Evolutionary conservation across 495 filamentous ascomycete species (phyloP).

Genomic region (Oidiodendron maius): DNA sequence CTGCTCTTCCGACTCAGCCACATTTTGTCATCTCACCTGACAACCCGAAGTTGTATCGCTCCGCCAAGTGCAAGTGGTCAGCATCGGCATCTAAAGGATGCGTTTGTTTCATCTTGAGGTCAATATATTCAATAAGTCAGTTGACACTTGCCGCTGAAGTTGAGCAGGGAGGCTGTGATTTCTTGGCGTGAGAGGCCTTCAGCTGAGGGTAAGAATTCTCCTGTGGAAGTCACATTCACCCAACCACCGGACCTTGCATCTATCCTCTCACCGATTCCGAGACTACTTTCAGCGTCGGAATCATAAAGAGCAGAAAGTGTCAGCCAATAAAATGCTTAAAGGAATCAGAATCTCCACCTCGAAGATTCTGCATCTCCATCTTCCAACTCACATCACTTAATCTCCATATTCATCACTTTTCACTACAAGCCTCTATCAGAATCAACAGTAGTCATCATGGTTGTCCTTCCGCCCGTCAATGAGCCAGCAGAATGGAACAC

Average conservation of each 20-base stretch:
- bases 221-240: neutral
- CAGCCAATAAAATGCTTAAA: neutral
- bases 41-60: neutral
- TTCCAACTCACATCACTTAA: neutral
- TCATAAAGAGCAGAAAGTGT: neutral
- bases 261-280: neutral
- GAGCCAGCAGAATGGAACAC: conserved; percentile 21
- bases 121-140: neutral
- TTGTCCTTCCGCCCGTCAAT: conserved; percentile 17
- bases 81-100: neutral
- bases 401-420: neutral
- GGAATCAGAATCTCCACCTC: neutral
- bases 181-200: neutral
- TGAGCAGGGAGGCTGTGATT: neutral
- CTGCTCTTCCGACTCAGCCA: neutral
- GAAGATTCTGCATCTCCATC: neutral
- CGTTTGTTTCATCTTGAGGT: neutral
- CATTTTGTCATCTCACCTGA: neutral
- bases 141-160: neutral
- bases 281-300: neutral
- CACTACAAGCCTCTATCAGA: conserved; percentile 1
- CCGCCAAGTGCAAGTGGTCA: neutral
- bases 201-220: neutral
- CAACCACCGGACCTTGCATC: neutral
- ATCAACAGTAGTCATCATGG: conserved; percentile 4